phyloP scores from a whole-genome alignment of 2,329 filamentous ascomycete species.

The Podosphaera xanthii region DNA sequence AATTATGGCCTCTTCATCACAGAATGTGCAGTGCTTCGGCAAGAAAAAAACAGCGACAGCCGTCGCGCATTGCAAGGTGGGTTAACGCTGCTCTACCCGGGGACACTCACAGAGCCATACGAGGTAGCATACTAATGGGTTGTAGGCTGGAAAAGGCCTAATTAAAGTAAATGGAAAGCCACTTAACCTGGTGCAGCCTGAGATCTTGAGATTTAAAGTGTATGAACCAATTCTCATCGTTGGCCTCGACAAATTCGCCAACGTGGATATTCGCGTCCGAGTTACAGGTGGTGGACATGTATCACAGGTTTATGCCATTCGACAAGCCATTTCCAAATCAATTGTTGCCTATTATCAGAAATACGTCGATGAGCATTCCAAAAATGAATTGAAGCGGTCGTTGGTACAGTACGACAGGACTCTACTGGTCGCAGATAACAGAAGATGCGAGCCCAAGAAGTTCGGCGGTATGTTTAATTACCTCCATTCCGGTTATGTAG shows the following conservation, averaged over 20 bases:
- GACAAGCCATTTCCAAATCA: conserved; percentile 95
- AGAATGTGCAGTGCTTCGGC: conserved; percentile 95
- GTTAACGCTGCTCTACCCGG: background rate
- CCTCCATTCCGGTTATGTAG: background rate
- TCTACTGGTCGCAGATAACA: conserved; percentile 96
- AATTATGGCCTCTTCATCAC: conserved; percentile 36
- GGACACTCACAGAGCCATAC: background rate
- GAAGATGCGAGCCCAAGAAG: conserved; percentile 98
- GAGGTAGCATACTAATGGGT: background rate
- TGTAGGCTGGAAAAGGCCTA: conserved; percentile 58
- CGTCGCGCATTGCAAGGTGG: conserved; percentile 2
- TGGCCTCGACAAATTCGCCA: conserved; percentile 89
- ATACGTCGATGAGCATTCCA: conserved; percentile 99
- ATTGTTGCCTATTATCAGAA: conserved; percentile 99
- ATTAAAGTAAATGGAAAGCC: conserved; percentile 98
- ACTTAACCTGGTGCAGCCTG: conserved; percentile 78
- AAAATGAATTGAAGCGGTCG: conserved; percentile 97
- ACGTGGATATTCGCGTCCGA: conserved; percentile 92
- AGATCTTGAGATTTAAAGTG: conserved; percentile 98
- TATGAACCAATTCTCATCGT: conserved; percentile 97
- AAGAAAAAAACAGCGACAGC: conserved; percentile 54
- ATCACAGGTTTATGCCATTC: conserved; percentile 93
- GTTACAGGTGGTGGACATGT: conserved; percentile 95
- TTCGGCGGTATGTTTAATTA: conserved; percentile 23
- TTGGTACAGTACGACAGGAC: conserved; percentile 91